A percentile compares a stretch with the other conserved stretches of the same genome.
Evolutionary conservation across 2,329 filamentous ascomycete genomes (phyloP).

Genomic region (Zelopaecilomyces penicillatus): DNA sequence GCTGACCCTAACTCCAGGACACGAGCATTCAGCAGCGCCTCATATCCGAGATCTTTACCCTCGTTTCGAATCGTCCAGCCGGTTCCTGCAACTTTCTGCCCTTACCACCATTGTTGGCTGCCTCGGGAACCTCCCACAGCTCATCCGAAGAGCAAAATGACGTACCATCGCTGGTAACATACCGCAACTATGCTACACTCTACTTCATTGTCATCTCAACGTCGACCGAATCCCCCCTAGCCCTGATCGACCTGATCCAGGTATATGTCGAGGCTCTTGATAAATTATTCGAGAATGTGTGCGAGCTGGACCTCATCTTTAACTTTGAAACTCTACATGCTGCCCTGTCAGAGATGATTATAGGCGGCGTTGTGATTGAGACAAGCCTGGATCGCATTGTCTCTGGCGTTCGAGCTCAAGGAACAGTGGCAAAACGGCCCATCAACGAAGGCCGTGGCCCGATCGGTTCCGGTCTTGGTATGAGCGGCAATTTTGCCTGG

Average conservation of each 20-base stretch:
- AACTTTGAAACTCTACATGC: conserved; percentile 97
- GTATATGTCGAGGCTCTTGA: conserved; percentile 96
- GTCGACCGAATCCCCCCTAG: conserved; percentile 89
- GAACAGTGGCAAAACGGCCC: conserved; percentile 68
- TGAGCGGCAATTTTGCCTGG: conserved; percentile 54
- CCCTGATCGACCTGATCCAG: conserved; percentile 92
- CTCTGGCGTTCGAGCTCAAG: conserved; percentile 69
- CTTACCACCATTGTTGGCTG: conserved; percentile 56
- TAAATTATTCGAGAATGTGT: conserved; percentile 94
- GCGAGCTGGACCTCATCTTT: conserved; percentile 96
- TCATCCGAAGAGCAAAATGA: conserved; percentile 70
- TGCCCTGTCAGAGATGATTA: conserved; percentile 85
- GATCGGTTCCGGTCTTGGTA: conserved; percentile 42
- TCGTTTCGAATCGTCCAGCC: conserved; percentile 84
- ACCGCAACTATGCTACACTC: conserved; percentile 94
- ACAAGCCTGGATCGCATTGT: conserved; percentile 85
- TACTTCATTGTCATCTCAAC: conserved; percentile 99
- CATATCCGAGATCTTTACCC: conserved; percentile 93
- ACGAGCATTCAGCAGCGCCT: conserved; percentile 94
- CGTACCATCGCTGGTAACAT: conserved; percentile 89
- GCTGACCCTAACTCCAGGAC: conserved; percentile 50
- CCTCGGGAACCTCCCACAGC: conserved; percentile 53
- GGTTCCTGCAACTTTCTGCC: conserved; percentile 97
- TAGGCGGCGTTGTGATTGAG: conserved; percentile 90
- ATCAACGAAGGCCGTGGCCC: conserved; percentile 57